Evolutionary conservation across 2,329 filamentous ascomycete species (phyloP).

Genomic region (Endothia cerciana): DNA sequence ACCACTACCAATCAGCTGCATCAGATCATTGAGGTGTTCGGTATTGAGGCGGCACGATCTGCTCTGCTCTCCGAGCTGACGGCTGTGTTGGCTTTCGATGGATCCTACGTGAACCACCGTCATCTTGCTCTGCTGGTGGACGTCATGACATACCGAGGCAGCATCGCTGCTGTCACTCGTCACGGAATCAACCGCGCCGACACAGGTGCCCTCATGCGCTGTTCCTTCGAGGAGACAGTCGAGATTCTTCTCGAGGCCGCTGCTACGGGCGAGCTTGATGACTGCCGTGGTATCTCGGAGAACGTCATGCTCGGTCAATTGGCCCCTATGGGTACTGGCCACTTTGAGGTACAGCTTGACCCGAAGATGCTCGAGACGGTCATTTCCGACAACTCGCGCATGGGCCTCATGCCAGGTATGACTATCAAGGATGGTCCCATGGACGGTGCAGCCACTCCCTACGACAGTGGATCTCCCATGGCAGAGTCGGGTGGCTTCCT

Average conservation of each 20-base stretch:
- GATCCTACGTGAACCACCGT: conserved; percentile 98
- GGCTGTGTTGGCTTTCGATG: conserved; percentile 93
- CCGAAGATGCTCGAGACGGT: conserved; percentile 95
- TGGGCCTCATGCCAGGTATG: conserved; percentile 79
- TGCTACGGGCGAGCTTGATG: conserved; percentile 91
- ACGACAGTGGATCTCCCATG: conserved; percentile 85
- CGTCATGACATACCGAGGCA: conserved; percentile 95
- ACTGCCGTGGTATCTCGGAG: conserved; percentile 97
- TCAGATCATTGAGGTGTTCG: conserved; percentile 91
- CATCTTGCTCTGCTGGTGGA: conserved; percentile 94
- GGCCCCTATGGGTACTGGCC: conserved; percentile 94
- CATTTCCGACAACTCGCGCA: conserved; percentile 87
- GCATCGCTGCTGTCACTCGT: conserved; percentile 93
- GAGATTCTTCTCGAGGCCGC: conserved; percentile 97
- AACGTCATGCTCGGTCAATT: conserved; percentile 98
- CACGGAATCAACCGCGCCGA: conserved; percentile 98
- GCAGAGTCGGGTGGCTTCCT: conserved; percentile 67
- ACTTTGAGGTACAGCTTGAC: conserved; percentile 92
- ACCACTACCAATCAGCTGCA: conserved; percentile 96
- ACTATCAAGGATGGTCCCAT: conserved; percentile 74
- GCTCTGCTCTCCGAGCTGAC: conserved; percentile 87
- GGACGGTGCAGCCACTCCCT: conserved; percentile 89
- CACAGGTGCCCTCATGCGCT: conserved; percentile 97
- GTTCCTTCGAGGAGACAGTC: conserved; percentile 98
- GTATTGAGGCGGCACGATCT: conserved; percentile 90